Base-by-base conservation (phyloP, 2,329 filamentous ascomycete species). In the Hypoxylon sp. region DNA sequence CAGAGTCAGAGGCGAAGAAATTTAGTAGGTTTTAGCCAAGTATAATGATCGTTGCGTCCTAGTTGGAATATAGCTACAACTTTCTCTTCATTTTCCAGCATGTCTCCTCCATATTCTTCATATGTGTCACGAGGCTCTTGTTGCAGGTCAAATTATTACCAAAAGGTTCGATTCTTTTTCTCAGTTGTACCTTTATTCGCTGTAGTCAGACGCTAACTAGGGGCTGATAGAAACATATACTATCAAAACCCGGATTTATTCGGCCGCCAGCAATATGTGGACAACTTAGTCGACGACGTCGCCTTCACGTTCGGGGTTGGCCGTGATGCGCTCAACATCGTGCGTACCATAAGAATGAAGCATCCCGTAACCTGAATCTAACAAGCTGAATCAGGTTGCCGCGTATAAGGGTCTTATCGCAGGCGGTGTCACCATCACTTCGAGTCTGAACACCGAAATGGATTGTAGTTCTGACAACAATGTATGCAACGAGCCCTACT, bases 221-320 rank as follows among this genome's bases (percentile, higher is more conserved):
- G n/a, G n/a, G n/a, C n/a, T 19, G 3, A n/a, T 53, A 93, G 90
- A 55, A 89, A 90, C 63, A 84, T 95, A 3, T 95, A 87, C 68
- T 95, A 95, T 66, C 84, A 89, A 61, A 80, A 91, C 59, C 83
- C 86, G 3, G 79, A 84, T 7, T 73, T 95, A 0, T 95, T 94
- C 63, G 77, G 78, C 13, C 84, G 77, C 38, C 90, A 94, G 67
- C 66, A 70, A 11, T 76, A 83, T 9, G 88, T 94, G 0, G 86
- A 94, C 66, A 77, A 78, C 20, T 82, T 90, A 34, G 81, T 94
- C 0, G 88, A 94, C 62, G 86, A 89, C 56, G 72, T 95, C 25
- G 88, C 89, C 0, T 83, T 79, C 46, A 90, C 88, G 0, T 78
- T 94, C 11, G 78, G 79, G 0, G 72, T 89, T 6, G 75, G 81